Evolutionary conservation across 2,329 filamentous ascomycete genomes (phyloP), one percentile per base, ranked within the genome.

Genomic region (Aureobasidium sp.): DNA sequence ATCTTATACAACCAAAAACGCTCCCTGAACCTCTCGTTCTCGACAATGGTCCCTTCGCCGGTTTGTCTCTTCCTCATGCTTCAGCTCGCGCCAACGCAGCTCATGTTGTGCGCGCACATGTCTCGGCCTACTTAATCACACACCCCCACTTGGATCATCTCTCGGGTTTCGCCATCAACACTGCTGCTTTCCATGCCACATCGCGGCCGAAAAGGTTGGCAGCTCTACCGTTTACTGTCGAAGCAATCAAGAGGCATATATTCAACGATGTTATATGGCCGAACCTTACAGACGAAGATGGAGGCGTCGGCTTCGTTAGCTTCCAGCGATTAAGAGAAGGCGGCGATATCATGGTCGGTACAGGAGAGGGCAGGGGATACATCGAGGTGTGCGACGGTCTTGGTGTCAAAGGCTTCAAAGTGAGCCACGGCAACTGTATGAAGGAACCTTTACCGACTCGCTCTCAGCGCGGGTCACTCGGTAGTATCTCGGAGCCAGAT

Each of bases 201-300:
- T 85, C 87, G 32, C 79, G 82, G 36, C 90, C 91, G 0, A 99
- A 97, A 75, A 85, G 88, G 27, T 79, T 99, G 15, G 91, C 93
- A 1, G 93, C 89, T 0, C 78, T 97, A 4, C 91, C 92, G 0
- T 87, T 86, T 32, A 96, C 93, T n/a, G 92, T 99, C 57, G 83
- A 90, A 50, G 92, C 93, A 0, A 87, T 99, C 75, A 97, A 96
- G 73, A 86, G 81, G 0, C 92, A 99, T 75, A 90, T 99, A 64
- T 99, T 99, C 79, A 99, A 99, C 75, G 95, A 97, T 70, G 79
- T 96, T 63, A 96, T 97, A 60, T 99, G 94, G 94, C 94, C 94
- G 0, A 99, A 99, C 68, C 78, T 99, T 42, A 95, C 91, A 0
- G 93, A 99, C 70, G 94, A 99, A 76, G 94, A 96, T 72, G 91